Conservation (phyloP, 208 protist genomes). For the Tetramitus jugosus region DNA sequence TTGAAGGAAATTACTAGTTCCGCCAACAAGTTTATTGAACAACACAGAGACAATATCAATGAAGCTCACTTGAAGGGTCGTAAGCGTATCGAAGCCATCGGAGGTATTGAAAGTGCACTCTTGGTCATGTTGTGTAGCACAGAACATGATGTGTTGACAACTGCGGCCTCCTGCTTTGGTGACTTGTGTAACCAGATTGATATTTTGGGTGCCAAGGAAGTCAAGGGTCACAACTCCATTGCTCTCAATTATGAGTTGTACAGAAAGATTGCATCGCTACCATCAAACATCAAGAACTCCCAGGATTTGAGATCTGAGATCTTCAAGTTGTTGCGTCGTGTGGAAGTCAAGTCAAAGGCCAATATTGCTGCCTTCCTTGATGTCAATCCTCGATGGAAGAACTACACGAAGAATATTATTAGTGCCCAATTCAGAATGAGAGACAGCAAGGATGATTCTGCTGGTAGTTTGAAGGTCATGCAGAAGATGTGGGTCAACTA, state of each 20-base stretch:
- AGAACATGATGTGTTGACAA: conserved; percentile 7
- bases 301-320: not conserved
- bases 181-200: conserved; percentile 14
- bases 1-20: not conserved
- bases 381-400: conserved; percentile 10
- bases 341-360: not conserved
- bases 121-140: conserved; percentile 2
- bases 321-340: not conserved
- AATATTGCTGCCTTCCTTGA: conserved; percentile 3
- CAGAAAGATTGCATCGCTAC: not conserved
- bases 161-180: not conserved
- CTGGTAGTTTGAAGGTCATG: not conserved
- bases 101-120: not conserved
- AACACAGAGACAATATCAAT: not conserved
- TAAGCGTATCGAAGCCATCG: not conserved
- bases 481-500: conserved; percentile 1
- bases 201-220: conserved; percentile 5
- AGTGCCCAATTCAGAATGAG: not conserved
- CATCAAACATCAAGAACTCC: not conserved
- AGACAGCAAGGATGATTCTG: not conserved
- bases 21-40: not conserved
- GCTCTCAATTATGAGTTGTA: conserved; percentile 3
- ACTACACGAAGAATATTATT: not conserved
- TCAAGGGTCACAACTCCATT: not conserved
- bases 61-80: not conserved